Evolutionary conservation across 1,284 basidiomycete genomes (phyloP).

Genomic region (Sphaerobolus stellatus): DNA sequence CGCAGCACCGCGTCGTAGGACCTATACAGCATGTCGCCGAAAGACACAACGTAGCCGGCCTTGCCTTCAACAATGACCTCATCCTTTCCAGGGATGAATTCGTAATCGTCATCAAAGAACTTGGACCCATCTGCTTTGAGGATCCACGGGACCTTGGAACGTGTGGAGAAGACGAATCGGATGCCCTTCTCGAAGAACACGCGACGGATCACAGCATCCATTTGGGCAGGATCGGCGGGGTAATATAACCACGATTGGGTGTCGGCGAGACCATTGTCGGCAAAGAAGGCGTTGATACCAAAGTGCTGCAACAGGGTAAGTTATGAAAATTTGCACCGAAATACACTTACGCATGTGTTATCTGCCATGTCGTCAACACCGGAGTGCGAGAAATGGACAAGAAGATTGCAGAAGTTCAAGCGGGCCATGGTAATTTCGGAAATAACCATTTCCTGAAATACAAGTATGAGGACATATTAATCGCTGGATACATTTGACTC

Average conservation of each 20-base stretch:
- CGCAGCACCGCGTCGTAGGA: conserved; percentile 77
- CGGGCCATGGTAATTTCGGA: conserved; percentile 90
- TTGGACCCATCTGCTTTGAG: conserved; percentile 71
- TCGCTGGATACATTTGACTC: neutral
- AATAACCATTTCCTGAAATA: conserved; percentile 67
- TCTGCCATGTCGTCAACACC: conserved; percentile 76
- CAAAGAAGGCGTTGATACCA: conserved; percentile 78
- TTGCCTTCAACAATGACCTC: conserved; percentile 70
- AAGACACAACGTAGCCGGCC: conserved; percentile 75
- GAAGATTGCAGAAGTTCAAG: conserved; percentile 80
- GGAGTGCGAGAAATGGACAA: conserved; percentile 85
- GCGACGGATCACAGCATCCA: conserved; percentile 70
- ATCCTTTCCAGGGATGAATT: conserved; percentile 80
- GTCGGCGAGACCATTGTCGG: conserved; percentile 81
- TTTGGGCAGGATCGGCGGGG: conserved; percentile 79
- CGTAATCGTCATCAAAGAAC: conserved; percentile 69
- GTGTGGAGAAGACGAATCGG: conserved; percentile 83
- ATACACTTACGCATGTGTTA: conserved; percentile 63
- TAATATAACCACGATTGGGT: conserved; percentile 79
- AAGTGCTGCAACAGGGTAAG: conserved; percentile 19
- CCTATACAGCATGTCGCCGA: conserved; percentile 81
- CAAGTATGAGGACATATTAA: neutral
- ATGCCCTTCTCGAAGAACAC: conserved; percentile 81
- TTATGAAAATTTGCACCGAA: neutral
- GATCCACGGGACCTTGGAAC: conserved; percentile 83